Percentiles rank a stretch among this genome's conserved stretches.
These are phyloP conservation scores for Aspergillus sergii DNA, from an alignment of 2,329 filamentous ascomycete species.

Conservation along the genomic window DNA sequence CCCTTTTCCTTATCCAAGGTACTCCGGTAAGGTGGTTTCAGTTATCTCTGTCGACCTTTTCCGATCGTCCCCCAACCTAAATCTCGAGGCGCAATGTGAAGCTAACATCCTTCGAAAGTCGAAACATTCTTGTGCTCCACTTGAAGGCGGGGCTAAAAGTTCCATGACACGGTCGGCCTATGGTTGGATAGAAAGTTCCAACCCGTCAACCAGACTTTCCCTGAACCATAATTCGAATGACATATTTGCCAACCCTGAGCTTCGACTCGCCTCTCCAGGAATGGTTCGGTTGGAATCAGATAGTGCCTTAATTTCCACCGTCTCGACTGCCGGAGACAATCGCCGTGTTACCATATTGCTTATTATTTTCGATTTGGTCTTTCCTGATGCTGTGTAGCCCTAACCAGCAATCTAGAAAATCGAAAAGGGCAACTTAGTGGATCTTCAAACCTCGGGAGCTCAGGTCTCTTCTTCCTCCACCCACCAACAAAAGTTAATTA, in stretches of 20 bases:
- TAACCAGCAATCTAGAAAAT: not conserved
- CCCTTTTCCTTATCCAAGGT: not conserved
- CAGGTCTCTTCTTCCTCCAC: not conserved
- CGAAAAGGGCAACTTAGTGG: not conserved
- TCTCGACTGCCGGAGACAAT: not conserved
- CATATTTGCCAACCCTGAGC: not conserved
- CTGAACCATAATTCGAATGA: not conserved
- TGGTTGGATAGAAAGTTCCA: not conserved
- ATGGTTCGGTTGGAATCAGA: not conserved
- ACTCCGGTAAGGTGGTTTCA: not conserved
- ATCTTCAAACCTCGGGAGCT: not conserved
- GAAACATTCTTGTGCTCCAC: conserved; percentile 3
- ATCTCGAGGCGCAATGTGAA: not conserved
- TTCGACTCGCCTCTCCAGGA: not conserved
- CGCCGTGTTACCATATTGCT: not conserved
- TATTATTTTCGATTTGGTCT: not conserved
- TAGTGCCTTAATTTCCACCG: not conserved
- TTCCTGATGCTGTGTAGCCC: not conserved
- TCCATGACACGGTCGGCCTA: not conserved
- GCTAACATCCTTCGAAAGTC: not conserved
- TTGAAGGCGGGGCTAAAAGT: not conserved
- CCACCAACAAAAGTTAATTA: conserved; percentile 1
- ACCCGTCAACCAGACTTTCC: not conserved
- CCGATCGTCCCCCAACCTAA: not conserved
- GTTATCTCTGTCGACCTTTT: not conserved